Evolutionary conservation across 768 basidiomycete species (phyloP), one percentile per base, ranked within the genome.

Genomic region (Mycena sanguinolenta): DNA sequence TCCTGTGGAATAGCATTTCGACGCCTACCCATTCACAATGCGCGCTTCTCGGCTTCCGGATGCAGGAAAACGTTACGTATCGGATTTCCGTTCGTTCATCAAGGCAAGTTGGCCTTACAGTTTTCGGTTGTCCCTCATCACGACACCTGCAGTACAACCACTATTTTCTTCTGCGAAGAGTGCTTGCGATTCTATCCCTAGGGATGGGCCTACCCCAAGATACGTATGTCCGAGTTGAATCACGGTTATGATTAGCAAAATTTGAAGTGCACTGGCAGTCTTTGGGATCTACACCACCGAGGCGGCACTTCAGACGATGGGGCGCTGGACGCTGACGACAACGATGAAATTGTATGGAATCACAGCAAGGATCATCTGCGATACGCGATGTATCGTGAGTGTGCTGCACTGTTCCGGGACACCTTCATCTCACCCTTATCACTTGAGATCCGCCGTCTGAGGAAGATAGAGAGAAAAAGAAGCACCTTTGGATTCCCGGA

Each of bases 321-420:
- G 16, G 58, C 58, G 19, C 55, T 72, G 17, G 63, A 38, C 28
- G 25, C 44, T 55, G 71, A 52, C 3, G 52, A 62, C 52, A 21
- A 49, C 27, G 71, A 69, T 49, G 60, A 69, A 52, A 59, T 72
- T 57, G 52, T 60, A 58, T 72, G 71, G 71, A 69, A 55, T 46
- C 71, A 69, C 42, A 72, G 49, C 44, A 72, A 72, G 52, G 71
- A 69, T 49, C 71, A 69, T 44, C 52, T 72, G 55, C 67, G 71
- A 39, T 72, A 72, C 55, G 71, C 67, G 21, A 69, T 72, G 63
- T 72, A 72, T 69, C 71, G 71, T 72, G 54, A 62, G 71, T 65
- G 23, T 27, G 19, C 44, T 36, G 28, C 27, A 4, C 49, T 59
- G 23, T 46, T 36, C 14, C 49, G 58, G 34, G 46, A 34, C 28